Base-by-base conservation (phyloP, 108 stramenopile genomes). In the Nitzschia sp. region DNA sequence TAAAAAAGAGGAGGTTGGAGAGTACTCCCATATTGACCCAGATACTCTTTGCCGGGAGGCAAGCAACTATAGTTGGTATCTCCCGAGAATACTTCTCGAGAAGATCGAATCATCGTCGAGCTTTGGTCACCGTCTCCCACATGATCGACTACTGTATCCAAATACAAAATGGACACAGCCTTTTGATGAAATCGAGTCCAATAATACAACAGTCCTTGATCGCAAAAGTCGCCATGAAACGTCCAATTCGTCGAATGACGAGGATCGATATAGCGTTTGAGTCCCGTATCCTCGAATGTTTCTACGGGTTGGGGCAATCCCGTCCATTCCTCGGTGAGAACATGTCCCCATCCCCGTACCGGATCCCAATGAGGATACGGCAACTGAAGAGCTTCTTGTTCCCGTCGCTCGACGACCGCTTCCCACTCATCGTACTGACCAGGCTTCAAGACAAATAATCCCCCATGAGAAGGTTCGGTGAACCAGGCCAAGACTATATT, bases 131-230 rank as follows among this genome's bases (percentile, higher is more conserved):
- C 22, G 2, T 41, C 60, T 1, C 60, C 60, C 6, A 41, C 32
- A 56, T 71, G 74, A 31, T 69, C 44, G 29, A 69, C 27, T 1
- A 73, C 30, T 1, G 34, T 15, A 28, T 65, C 54, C 17, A 56
- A 28, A 58, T 52, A 48, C 16, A 83, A 48, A 26, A 83, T 73
- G 15, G 79, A 69, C 22, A 83, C 78, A 25, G 71, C 52, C 46
- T 73, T 57, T 36, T 76, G 50, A 45, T 69, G 62, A 58, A 69
- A 83, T 19, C 79, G 76, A 1, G 78, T 76, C 78, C 78, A 83
- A 56, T 80, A 77, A 58, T 73, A 80, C 16, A 83, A 47, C 6
- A 83, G 47, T 25, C 82, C 86, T 70, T 85, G 84, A 66, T 85
- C 84, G 0, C 74, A 66, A 61, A 56, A 63, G 13, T 69, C 80